phyloP scores from a whole-genome alignment of 2,329 filamentous ascomycete species.

The Sclerotinia trifoliorum region DNA sequence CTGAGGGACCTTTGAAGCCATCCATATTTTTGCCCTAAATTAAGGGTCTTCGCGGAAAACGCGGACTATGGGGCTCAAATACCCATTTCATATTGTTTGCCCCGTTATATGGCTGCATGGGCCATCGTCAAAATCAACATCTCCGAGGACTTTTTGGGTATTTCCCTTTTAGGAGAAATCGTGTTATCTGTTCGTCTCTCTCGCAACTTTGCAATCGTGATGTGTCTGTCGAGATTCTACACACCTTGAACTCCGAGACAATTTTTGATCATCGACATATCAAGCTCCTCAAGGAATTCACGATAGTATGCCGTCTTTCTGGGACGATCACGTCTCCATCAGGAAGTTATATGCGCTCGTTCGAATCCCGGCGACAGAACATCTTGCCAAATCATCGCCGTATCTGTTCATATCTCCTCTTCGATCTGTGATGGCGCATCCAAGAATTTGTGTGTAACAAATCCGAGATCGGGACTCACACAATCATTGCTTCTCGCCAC shows the following conservation, averaged over 20 bases:
- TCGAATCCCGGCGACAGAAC: neutral
- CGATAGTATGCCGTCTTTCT: neutral
- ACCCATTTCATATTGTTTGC: slow-evolving; percentile 8
- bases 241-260: neutral
- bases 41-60: slow-evolving; percentile 15
- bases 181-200: neutral
- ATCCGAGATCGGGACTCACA: neutral
- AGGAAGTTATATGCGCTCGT: slow-evolving; percentile 5
- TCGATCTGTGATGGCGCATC: neutral
- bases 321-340: slow-evolving; percentile 7
- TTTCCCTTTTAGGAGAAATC: neutral
- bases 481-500: neutral
- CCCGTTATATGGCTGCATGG: slow-evolving; percentile 2
- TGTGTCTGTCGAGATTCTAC: neutral
- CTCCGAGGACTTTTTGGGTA: neutral
- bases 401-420: neutral
- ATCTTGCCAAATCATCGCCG: neutral
- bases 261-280: neutral
- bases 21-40: slow-evolving; percentile 13
- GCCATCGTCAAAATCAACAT: slow-evolving; percentile 13
- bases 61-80: slow-evolving; percentile 6
- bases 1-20: neutral
- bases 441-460: neutral
- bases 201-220: neutral
- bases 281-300: neutral